Conservation (phyloP, 805 yeast species). For the Sugiyamaella valdiviana region DNA sequence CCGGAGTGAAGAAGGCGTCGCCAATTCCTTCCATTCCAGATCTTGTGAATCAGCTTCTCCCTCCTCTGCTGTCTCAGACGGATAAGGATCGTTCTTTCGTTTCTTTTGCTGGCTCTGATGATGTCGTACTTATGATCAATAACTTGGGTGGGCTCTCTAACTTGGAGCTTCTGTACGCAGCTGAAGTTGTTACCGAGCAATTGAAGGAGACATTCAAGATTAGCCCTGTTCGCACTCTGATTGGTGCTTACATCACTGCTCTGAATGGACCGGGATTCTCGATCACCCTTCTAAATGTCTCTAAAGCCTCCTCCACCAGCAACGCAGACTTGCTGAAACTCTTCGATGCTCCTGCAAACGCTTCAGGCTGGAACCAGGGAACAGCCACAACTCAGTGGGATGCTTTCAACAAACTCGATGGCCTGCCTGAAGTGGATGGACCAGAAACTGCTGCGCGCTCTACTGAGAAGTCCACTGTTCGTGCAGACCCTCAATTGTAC, state of each 20-base stretch:
- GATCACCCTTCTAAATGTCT: constrained; percentile 67
- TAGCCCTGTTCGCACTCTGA: constrained; percentile 59
- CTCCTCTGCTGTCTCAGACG: constrained; percentile 51
- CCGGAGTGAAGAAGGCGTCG: constrained; percentile 61
- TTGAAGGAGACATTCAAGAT: constrained; percentile 46
- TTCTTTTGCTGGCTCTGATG: constrained; percentile 49
- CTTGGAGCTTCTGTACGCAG: constrained; percentile 69
- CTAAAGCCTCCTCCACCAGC: constrained; percentile 40
- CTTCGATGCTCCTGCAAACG: constrained; percentile 67
- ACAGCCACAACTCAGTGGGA: constrained; percentile 28
- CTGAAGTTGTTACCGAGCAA: constrained; percentile 49
- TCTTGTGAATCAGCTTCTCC: constrained; percentile 50
- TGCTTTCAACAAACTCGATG: constrained; percentile 14
- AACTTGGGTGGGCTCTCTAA: constrained; percentile 87
- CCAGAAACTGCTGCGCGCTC: constrained; percentile 18
- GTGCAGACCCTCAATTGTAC: constrained; percentile 29
- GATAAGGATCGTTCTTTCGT: constrained; percentile 82
- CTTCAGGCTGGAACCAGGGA: constrained; percentile 72
- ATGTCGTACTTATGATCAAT: constrained; percentile 67
- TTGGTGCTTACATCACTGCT: constrained; percentile 82
- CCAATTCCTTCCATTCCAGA: constrained; percentile 69
- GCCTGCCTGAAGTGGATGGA: constrained; percentile 15
- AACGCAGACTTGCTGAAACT: constrained; percentile 43
- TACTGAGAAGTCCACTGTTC: constrained; percentile 27
- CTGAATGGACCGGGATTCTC: constrained; percentile 90